phyloP scores from a whole-genome alignment of 768 basidiomycete species.

The Panaeolus papilionaceus region DNA sequence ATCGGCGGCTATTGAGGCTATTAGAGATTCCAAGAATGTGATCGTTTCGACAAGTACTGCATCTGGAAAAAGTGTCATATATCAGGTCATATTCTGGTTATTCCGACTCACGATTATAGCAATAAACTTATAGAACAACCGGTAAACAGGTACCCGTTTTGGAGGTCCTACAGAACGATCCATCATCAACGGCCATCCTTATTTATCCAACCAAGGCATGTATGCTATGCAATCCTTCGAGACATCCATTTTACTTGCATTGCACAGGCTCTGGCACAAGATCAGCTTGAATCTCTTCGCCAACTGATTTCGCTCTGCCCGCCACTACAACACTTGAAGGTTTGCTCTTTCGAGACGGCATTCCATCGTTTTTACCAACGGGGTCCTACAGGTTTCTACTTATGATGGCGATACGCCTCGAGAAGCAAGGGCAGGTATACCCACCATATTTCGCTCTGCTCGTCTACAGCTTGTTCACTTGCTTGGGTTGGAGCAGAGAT shows the following conservation, averaged over 20 bases:
- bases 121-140: background rate
- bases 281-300: constrained; percentile 76
- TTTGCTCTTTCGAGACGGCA: constrained; percentile 24
- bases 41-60: constrained; percentile 92
- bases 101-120: background rate
- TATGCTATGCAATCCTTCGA: background rate
- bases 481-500: constrained; percentile 44
- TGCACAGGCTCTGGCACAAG: constrained; percentile 83
- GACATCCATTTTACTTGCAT: too few relatives aligned
- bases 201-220: constrained; percentile 88
- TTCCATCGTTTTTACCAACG: background rate
- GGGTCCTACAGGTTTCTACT: constrained; percentile 59
- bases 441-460: constrained; percentile 14
- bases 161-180: constrained; percentile 65
- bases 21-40: constrained; percentile 66
- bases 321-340: constrained; percentile 66
- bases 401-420: constrained; percentile 91
- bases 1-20: constrained; percentile 70
- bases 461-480: constrained; percentile 4
- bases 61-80: constrained; percentile 88
- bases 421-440: constrained; percentile 63
- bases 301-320: constrained; percentile 66
- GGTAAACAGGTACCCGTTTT: constrained; percentile 69
- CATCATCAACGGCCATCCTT: constrained; percentile 72
- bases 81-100: constrained; percentile 59